Evolutionary conservation across 2,329 filamentous ascomycete species (phyloP).

Genomic region (Parastagonospora avenae): DNA sequence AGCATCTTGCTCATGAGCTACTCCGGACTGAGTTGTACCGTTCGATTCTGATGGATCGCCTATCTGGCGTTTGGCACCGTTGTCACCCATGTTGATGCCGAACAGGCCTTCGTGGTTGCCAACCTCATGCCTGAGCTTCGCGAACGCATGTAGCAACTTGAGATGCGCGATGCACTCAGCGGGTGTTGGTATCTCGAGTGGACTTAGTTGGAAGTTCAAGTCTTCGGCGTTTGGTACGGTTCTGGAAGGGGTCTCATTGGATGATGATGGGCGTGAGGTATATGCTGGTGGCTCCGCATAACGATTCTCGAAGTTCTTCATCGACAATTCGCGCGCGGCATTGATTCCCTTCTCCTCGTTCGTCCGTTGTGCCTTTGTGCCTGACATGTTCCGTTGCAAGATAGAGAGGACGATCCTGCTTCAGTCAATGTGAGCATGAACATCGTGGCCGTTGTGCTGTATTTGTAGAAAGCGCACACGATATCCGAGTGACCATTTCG

Average conservation of each 20-base stretch:
- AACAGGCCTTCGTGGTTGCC: slow-evolving; percentile 71
- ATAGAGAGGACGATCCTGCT: background rate
- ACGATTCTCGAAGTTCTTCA: slow-evolving; percentile 7
- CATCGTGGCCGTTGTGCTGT: background rate
- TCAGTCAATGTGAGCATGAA: background rate
- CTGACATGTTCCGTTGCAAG: background rate
- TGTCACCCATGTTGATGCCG: slow-evolving; percentile 52
- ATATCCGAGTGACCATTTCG: background rate
- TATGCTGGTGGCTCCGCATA: slow-evolving; percentile 17
- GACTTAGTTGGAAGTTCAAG: slow-evolving; percentile 47
- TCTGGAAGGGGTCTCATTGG: background rate
- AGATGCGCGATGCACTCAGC: slow-evolving; percentile 74
- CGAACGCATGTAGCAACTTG: slow-evolving; percentile 71
- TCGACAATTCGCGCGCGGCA: slow-evolving; percentile 1
- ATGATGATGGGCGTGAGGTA: slow-evolving; percentile 7
- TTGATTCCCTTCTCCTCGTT: slow-evolving; percentile 11
- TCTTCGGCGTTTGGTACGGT: slow-evolving; percentile 2
- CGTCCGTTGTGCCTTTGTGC: slow-evolving; percentile 7
- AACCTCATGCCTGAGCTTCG: slow-evolving; percentile 69
- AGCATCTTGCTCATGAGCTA: background rate
- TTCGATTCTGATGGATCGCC: no score
- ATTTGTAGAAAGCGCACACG: background rate
- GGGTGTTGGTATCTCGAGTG: slow-evolving; percentile 46
- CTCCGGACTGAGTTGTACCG: background rate
- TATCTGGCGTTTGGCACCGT: background rate